Conservation (phyloP, 345 rosid species). For the Leavenworthia alabamica region DNA sequence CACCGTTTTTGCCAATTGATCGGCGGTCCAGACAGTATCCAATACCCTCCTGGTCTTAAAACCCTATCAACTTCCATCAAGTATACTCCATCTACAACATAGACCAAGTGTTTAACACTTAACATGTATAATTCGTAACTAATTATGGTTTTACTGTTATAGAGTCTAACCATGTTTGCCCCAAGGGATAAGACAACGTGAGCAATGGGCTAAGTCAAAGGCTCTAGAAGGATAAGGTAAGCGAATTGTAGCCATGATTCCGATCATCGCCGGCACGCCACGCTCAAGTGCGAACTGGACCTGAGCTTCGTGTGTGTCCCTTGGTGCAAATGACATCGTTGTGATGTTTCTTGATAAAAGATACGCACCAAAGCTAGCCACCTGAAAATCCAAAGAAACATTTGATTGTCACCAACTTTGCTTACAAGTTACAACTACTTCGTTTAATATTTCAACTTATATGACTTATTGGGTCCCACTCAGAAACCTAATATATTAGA, state of each 20-base stretch:
- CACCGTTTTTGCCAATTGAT: slow-evolving; percentile 72
- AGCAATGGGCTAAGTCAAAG: slow-evolving; percentile 96
- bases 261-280: slow-evolving; percentile 89
- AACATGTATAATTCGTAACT: not conserved
- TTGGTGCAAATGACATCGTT: slow-evolving; percentile 88
- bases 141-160: not conserved
- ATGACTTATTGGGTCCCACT: slow-evolving; percentile 6
- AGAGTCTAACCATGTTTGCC: slow-evolving; percentile 47
- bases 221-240: slow-evolving; percentile 87
- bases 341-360: slow-evolving; percentile 62
- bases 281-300: slow-evolving; percentile 92
- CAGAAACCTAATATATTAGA: not conserved
- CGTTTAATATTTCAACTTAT: slow-evolving; percentile 19
- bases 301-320: slow-evolving; percentile 91
- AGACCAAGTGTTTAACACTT: not conserved
- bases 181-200: slow-evolving; percentile 97
- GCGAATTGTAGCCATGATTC: slow-evolving; percentile 78
- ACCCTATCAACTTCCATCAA: slow-evolving; percentile 79
- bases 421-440: not conserved
- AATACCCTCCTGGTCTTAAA: slow-evolving; percentile 85
- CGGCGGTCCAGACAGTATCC: slow-evolving; percentile 95
- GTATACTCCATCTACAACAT: slow-evolving; percentile 59
- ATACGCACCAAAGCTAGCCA: slow-evolving; percentile 97
- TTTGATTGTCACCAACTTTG: not conserved
- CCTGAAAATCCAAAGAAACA: slow-evolving; percentile 34